These are phyloP conservation scores for Komagataella pastoris DNA, from an alignment of 805 yeast genomes.

Conservation along the genomic window DNA sequence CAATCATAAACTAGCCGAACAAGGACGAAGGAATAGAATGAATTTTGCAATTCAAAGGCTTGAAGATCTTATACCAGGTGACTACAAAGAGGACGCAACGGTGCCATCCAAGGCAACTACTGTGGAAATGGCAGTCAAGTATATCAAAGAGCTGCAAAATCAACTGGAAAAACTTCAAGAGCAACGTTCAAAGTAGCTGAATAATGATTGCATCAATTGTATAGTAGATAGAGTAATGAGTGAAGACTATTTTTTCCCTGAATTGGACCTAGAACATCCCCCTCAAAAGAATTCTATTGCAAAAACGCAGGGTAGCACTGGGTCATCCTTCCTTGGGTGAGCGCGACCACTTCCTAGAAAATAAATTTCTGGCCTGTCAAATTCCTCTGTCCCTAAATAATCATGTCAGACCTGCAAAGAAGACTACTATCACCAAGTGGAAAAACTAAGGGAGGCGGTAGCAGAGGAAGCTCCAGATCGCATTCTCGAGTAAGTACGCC, in stretches of 20 bases:
- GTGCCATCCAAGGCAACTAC: slow-evolving; percentile 91
- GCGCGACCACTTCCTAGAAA: not conserved
- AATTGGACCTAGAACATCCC: not conserved
- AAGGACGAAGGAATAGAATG: slow-evolving; percentile 89
- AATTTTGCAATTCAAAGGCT: slow-evolving; percentile 75
- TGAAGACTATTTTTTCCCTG: not conserved
- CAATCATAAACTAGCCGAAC: slow-evolving; percentile 87
- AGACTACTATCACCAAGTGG: slow-evolving; percentile 4
- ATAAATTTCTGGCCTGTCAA: not conserved
- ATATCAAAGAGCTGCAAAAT: slow-evolving; percentile 36
- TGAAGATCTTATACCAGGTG: slow-evolving; percentile 52
- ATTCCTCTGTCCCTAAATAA: not conserved
- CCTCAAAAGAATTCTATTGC: not conserved
- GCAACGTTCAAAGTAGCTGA: not conserved
- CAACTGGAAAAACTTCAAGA: slow-evolving; percentile 14
- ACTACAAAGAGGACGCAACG: slow-evolving; percentile 36
- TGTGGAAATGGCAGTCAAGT: slow-evolving; percentile 74
- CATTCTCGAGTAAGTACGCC: not conserved
- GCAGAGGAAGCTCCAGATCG: slow-evolving; percentile 1
- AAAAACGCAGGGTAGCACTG: not conserved
- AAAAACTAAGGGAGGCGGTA: slow-evolving; percentile 1
- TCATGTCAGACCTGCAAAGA: slow-evolving; percentile 5
- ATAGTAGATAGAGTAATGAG: not conserved
- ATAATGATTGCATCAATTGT: not conserved
- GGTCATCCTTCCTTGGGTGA: not conserved